These are phyloP conservation scores for Hammondia hammondi DNA, from an alignment of 169 alveolate genomes.

Conservation along the genomic window DNA sequence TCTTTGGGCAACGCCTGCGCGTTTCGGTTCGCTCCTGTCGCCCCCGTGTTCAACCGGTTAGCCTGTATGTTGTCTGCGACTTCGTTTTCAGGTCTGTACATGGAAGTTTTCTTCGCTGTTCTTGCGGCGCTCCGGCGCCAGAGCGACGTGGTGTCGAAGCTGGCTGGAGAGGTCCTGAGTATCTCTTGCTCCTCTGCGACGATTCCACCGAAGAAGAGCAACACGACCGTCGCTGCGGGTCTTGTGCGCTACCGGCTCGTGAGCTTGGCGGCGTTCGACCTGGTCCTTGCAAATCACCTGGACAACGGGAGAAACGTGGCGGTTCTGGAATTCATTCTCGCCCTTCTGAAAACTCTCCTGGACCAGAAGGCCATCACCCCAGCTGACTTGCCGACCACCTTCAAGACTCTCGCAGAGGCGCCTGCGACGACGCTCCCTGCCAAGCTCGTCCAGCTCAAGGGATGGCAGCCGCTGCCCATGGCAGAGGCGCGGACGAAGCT, in stretches of 20 bases:
- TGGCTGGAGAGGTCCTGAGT: slow-evolving; percentile 22
- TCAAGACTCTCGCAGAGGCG: slow-evolving; percentile 20
- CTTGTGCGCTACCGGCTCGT: slow-evolving; percentile 46
- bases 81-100: slow-evolving; percentile 19
- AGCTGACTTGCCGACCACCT: slow-evolving; percentile 33
- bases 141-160: slow-evolving; percentile 8
- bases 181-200: slow-evolving; percentile 43
- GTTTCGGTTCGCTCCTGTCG: too few relatives aligned
- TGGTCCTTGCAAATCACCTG: neutral
- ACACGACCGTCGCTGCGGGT: slow-evolving; percentile 43
- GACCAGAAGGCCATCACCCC: slow-evolving; percentile 39
- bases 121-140: slow-evolving; percentile 32
- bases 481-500: slow-evolving; percentile 17
- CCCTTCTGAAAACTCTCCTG: slow-evolving; percentile 24
- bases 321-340: slow-evolving; percentile 32
- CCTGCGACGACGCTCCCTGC: neutral
- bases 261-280: slow-evolving; percentile 20
- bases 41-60: too few relatives aligned
- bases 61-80: too few relatives aligned
- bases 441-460: neutral
- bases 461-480: slow-evolving; percentile 36
- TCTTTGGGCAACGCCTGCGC: too few relatives aligned
- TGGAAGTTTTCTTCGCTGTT: slow-evolving; percentile 31
- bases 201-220: slow-evolving; percentile 26
- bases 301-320: neutral